A percentile compares a stretch with the other conserved stretches of the same genome.
These are phyloP conservation scores for Aspergillus cavernicola DNA, from an alignment of 495 filamentous ascomycete species.

Conservation along the genomic window DNA sequence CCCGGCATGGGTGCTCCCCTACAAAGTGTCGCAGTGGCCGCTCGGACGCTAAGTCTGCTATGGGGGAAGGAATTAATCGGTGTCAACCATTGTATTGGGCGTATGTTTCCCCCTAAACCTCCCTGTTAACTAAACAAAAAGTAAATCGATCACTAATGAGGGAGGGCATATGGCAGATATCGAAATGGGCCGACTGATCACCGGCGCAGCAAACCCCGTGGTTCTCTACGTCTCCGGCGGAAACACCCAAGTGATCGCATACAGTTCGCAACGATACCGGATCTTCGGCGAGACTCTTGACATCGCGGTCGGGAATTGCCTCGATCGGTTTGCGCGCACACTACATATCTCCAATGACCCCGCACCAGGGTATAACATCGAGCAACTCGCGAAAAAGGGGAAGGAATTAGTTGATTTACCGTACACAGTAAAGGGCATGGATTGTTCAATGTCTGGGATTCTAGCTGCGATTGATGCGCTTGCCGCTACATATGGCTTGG, in stretches of 20 bases:
- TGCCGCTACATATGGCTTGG: slow-evolving; percentile 57
- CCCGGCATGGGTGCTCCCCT: slow-evolving; percentile 96
- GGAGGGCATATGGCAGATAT: slow-evolving; percentile 61
- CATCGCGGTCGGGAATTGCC: slow-evolving; percentile 95
- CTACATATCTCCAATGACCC: slow-evolving; percentile 92
- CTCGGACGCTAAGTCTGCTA: slow-evolving; percentile 74
- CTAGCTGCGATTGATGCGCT: slow-evolving; percentile 75
- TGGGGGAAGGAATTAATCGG: slow-evolving; percentile 87
- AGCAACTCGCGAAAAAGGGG: slow-evolving; percentile 85
- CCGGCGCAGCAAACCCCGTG: slow-evolving; percentile 84
- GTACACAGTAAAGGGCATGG: slow-evolving; percentile 98
- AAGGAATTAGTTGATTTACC: slow-evolving; percentile 78
- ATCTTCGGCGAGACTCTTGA: slow-evolving; percentile 98
- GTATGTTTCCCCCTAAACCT: slow-evolving; percentile 40
- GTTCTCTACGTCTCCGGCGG: slow-evolving; percentile 95
- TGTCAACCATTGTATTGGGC: slow-evolving; percentile 96
- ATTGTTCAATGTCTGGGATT: slow-evolving; percentile 91
- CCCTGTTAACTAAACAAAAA: too few species aligned
- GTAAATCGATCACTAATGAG: slow-evolving; percentile 6
- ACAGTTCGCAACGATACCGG: slow-evolving; percentile 86
- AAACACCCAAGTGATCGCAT: slow-evolving; percentile 98
- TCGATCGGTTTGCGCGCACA: slow-evolving; percentile 91
- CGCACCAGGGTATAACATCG: slow-evolving; percentile 95
- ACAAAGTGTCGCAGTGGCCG: slow-evolving; percentile 82
- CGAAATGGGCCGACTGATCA: slow-evolving; percentile 96